phyloP scores from a whole-genome alignment of 2,329 filamentous ascomycete genomes.

The Sporothrix globosa region DNA sequence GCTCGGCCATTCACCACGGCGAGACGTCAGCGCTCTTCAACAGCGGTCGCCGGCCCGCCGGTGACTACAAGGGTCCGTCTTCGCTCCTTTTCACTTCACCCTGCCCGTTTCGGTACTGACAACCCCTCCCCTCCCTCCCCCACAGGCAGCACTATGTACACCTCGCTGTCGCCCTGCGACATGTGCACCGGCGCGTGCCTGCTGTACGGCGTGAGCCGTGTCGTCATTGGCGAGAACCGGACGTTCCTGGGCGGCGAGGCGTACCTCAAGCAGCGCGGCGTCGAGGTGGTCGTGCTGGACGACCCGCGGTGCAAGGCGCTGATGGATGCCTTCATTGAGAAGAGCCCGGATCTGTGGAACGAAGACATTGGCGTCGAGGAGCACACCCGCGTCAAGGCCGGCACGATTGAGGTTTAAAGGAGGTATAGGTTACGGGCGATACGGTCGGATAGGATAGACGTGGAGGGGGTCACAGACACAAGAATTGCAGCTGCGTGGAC shows the following conservation, averaged over 20 bases:
- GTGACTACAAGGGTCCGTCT: conserved; percentile 56
- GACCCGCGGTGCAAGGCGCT: conserved; percentile 68
- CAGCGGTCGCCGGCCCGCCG: conserved; percentile 70
- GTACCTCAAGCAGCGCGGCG: conserved; percentile 66
- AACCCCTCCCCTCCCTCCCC: not conserved
- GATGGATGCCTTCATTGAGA: conserved; percentile 70
- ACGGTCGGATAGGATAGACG: not conserved
- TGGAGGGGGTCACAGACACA: too few relatives aligned
- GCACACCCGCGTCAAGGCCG: conserved; percentile 47
- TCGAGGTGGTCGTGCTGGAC: conserved; percentile 73
- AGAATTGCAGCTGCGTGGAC: too few relatives aligned
- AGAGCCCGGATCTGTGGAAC: conserved; percentile 72
- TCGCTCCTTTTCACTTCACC: not conserved
- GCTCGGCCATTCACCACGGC: conserved; percentile 69
- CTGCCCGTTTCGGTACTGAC: too few relatives aligned
- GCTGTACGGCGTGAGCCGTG: conserved; percentile 72
- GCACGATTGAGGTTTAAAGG: conserved; percentile 12
- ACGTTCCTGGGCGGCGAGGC: conserved; percentile 75
- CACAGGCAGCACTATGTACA: conserved; percentile 75
- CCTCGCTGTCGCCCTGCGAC: conserved; percentile 76
- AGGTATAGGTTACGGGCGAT: too few relatives aligned
- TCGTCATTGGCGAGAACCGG: conserved; percentile 78
- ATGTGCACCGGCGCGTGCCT: conserved; percentile 82
- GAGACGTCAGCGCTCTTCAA: conserved; percentile 77
- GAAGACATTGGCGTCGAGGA: conserved; percentile 60